Conservation (phyloP, 129 eudicot species). For the Escallonia herrerae region DNA sequence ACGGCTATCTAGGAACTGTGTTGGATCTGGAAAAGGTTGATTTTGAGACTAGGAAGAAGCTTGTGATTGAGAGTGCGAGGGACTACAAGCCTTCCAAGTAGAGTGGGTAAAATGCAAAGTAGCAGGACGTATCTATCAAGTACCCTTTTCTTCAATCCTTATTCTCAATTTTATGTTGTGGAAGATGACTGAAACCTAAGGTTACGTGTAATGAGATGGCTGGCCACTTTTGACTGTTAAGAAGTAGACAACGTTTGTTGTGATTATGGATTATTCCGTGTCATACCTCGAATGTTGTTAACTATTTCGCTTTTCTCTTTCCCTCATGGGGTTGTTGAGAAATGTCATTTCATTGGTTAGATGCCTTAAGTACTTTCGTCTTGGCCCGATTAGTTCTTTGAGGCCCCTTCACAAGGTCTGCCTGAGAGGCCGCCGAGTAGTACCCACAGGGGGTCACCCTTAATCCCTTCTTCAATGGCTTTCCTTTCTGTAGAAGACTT, state of each 20-base stretch:
- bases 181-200: not conserved
- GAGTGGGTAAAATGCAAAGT: slow-evolving; percentile 2
- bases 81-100: slow-evolving; percentile 30
- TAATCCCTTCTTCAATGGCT: no score
- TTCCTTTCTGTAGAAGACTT: no score
- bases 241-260: not conserved
- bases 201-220: not conserved
- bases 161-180: not conserved
- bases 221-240: not conserved
- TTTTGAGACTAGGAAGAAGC: slow-evolving; percentile 67
- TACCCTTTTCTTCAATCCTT: not conserved
- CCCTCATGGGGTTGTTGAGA: no score
- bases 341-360: no score
- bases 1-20: slow-evolving; percentile 76
- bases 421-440: no score
- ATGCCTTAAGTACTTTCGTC: no score
- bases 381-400: no score
- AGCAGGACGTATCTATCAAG: not conserved
- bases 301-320: no score
- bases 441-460: no score
- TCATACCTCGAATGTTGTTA: no score
- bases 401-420: no score
- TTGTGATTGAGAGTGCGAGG: slow-evolving; percentile 54
- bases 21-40: slow-evolving; percentile 68
- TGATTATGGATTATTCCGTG: no score